A percentile compares a stretch with the other conserved stretches of the same genome.
phyloP scores from a whole-genome alignment of 2,329 filamentous ascomycete genomes.

The Fusarium verticillioides region DNA sequence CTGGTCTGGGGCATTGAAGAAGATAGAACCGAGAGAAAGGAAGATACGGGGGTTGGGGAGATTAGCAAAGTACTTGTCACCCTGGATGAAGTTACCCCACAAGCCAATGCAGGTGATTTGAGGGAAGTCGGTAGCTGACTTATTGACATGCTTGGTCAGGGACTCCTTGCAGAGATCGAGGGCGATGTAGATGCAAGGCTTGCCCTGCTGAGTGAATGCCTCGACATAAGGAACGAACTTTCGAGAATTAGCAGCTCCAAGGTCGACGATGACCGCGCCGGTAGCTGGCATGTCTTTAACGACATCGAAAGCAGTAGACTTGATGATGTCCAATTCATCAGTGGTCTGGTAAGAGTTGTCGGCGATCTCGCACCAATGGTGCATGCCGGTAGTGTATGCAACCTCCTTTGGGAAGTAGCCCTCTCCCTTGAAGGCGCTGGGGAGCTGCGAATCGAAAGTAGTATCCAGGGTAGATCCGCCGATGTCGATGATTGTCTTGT shows the following conservation, averaged over 20 bases:
- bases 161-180: slow-evolving; percentile 27
- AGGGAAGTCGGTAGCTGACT: slow-evolving; percentile 20
- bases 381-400: slow-evolving; percentile 37
- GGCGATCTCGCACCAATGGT: slow-evolving; percentile 31
- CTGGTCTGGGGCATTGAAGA: slow-evolving; percentile 32
- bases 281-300: slow-evolving; percentile 15
- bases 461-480: slow-evolving; percentile 24
- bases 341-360: slow-evolving; percentile 35
- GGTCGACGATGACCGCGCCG: slow-evolving; percentile 25
- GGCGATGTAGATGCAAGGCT: slow-evolving; percentile 28
- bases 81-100: slow-evolving; percentile 38
- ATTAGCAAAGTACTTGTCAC: slow-evolving; percentile 16
- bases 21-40: slow-evolving; percentile 29
- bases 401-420: slow-evolving; percentile 42
- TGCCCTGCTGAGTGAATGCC: slow-evolving; percentile 25
- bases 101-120: slow-evolving; percentile 21
- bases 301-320: slow-evolving; percentile 20
- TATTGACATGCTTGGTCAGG: slow-evolving; percentile 13
- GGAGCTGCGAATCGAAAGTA: slow-evolving; percentile 17
- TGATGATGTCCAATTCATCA: slow-evolving; percentile 29
- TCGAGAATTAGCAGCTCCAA: slow-evolving; percentile 36
- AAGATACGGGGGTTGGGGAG: slow-evolving; percentile 22
- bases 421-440: slow-evolving; percentile 8
- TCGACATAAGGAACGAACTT: slow-evolving; percentile 37
- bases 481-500: slow-evolving; percentile 29